Percentiles rank a stretch among this genome's conserved stretches.
Evolutionary conservation across 345 rosid species (phyloP).

Genomic region (Jatropha curcas): DNA sequence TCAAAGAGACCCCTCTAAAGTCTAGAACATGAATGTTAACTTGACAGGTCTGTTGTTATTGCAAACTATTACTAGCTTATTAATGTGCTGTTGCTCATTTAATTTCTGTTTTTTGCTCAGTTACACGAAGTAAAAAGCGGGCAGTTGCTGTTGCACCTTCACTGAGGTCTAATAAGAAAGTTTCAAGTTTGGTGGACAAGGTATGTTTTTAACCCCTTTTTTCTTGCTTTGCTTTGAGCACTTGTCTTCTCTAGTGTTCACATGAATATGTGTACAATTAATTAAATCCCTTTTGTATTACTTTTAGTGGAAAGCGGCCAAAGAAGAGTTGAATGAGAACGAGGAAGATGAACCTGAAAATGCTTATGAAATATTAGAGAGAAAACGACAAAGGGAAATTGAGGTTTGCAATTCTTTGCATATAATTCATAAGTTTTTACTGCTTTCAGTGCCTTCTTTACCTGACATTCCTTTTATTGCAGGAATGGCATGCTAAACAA

Average conservation of each 20-base stretch:
- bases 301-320: constrained; percentile 95
- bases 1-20: no score
- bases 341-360: constrained; percentile 79
- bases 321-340: constrained; percentile 81
- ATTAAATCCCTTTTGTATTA: neutral
- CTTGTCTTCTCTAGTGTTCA: neutral
- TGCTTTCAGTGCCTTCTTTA: constrained; percentile 11
- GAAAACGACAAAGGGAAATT: constrained; percentile 76
- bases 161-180: constrained; percentile 88
- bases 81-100: constrained; percentile 1
- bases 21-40: neutral
- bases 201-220: constrained; percentile 33
- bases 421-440: neutral
- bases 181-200: constrained; percentile 95
- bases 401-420: constrained; percentile 44
- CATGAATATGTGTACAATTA: neutral
- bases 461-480: constrained; percentile 24
- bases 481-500: constrained; percentile 88
- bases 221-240: constrained; percentile 10
- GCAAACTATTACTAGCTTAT: neutral
- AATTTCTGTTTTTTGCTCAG: constrained; percentile 35
- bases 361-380: constrained; percentile 62
- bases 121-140: constrained; percentile 68
- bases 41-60: neutral
- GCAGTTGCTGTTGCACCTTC: constrained; percentile 68